Evolutionary conservation across 2,329 filamentous ascomycete species (phyloP).

Genomic region (Fusarium proliferatum): DNA sequence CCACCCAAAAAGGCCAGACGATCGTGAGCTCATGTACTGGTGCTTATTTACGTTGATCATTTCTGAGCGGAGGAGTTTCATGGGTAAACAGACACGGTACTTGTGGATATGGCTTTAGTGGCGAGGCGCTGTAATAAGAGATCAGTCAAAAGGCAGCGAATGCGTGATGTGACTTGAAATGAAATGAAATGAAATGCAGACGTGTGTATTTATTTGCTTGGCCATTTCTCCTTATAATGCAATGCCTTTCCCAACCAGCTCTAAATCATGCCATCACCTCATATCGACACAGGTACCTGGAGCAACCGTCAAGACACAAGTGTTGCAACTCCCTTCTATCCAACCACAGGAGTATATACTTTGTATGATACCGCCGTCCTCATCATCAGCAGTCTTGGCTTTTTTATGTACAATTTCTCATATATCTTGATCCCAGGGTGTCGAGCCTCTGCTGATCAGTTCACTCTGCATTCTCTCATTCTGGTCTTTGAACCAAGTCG

Average conservation of each 20-base stretch:
- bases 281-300: slow-evolving; percentile 18
- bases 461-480: slow-evolving; percentile 56
- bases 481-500: slow-evolving; percentile 60
- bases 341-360: slow-evolving; percentile 44
- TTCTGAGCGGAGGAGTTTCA: slow-evolving; percentile 16
- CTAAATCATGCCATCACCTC: slow-evolving; percentile 24
- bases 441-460: slow-evolving; percentile 48
- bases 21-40: not conserved
- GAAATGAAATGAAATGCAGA: not conserved
- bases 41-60: not conserved
- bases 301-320: slow-evolving; percentile 28
- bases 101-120: not conserved
- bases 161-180: slow-evolving; percentile 3
- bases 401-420: slow-evolving; percentile 32
- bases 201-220: slow-evolving; percentile 31
- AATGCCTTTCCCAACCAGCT: slow-evolving; percentile 10
- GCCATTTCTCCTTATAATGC: slow-evolving; percentile 23
- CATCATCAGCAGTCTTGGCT: not conserved
- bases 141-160: not conserved
- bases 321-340: slow-evolving; percentile 28
- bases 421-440: slow-evolving; percentile 50
- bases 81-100: not conserved
- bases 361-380: slow-evolving; percentile 3
- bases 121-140: not conserved
- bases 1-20: slow-evolving; percentile 47